Evolutionary conservation across 2,329 filamentous ascomycete species (phyloP).

Genomic region (Fusarium neocosmosporiellum): DNA sequence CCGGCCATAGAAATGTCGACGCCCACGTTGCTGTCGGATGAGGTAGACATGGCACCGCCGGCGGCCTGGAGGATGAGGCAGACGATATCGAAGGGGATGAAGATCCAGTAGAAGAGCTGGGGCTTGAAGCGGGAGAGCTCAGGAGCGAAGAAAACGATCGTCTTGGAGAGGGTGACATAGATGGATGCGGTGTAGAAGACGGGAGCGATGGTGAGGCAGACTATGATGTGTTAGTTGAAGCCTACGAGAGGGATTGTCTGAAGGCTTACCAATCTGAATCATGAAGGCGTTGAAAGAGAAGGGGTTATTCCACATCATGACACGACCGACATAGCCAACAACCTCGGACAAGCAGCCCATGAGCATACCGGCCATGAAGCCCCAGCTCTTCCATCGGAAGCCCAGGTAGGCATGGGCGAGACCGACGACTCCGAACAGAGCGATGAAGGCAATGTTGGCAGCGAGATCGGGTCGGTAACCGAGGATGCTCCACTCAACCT

Average conservation of each 20-base stretch:
- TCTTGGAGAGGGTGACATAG: conserved; percentile 69
- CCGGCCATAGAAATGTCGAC: conserved; percentile 60
- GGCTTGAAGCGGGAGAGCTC: conserved; percentile 58
- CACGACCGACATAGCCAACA: conserved; percentile 70
- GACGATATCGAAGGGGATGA: conserved; percentile 66
- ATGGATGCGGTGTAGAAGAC: conserved; percentile 69
- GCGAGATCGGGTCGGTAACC: conserved; percentile 64
- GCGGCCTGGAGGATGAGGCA: conserved; percentile 68
- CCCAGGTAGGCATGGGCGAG: conserved; percentile 59
- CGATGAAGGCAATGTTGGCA: conserved; percentile 64
- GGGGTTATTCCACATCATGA: conserved; percentile 67
- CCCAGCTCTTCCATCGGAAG: conserved; percentile 58
- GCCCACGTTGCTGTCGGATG: conserved; percentile 49
- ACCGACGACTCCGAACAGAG: conserved; percentile 58
- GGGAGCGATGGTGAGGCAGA: conserved; percentile 64
- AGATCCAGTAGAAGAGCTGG: conserved; percentile 58
- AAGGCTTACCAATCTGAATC: conserved; percentile 68
- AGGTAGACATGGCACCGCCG: conserved; percentile 65
- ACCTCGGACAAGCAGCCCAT: conserved; percentile 68
- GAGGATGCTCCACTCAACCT: conserved; percentile 61
- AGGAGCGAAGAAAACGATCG: conserved; percentile 54
- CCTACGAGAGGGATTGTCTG: too few species aligned
- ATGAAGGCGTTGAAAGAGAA: conserved; percentile 71
- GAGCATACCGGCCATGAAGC: conserved; percentile 64
- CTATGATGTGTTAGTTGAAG: conserved; percentile 44